These are phyloP conservation scores for Acanthochlamys bracteata DNA, from an alignment of 106 monocot species.

Conservation along the genomic window DNA sequence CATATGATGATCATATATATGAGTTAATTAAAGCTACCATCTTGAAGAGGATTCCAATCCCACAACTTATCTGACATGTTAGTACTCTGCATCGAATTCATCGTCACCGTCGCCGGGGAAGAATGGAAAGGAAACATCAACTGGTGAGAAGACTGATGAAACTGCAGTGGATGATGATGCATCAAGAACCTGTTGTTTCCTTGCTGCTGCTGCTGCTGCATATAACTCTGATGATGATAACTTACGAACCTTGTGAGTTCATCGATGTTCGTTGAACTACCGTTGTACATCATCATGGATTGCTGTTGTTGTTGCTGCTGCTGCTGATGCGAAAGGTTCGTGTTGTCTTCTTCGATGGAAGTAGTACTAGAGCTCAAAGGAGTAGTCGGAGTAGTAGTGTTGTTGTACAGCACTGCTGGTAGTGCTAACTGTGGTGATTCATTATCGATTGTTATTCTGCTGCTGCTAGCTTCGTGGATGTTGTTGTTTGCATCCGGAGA, in stretches of 20 bases:
- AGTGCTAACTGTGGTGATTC: neutral
- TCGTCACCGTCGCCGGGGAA: too few relatives aligned
- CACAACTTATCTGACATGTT: conserved; percentile 11
- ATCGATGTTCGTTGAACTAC: neutral
- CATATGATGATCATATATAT: too few relatives aligned
- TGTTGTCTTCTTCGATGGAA: neutral
- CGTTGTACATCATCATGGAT: neutral
- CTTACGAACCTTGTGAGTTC: conserved; percentile 6
- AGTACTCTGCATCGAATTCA: neutral
- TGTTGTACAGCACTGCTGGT: neutral
- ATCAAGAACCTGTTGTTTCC: neutral
- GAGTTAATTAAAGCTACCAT: neutral
- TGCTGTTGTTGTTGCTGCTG: neutral
- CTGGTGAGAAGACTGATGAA: neutral
- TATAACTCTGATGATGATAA: neutral
- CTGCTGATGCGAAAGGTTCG: neutral
- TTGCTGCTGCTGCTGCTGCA: neutral
- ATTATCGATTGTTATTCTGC: neutral
- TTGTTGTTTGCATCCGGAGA: too few relatives aligned
- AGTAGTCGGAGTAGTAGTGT: neutral
- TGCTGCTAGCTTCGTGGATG: neutral
- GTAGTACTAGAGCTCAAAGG: conserved; percentile 3
- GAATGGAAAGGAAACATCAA: neutral
- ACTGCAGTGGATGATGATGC: neutral
- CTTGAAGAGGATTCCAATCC: conserved; percentile 13